Evolutionary conservation across 495 filamentous ascomycete genomes (phyloP).

Genomic region (Daldinia loculata): DNA sequence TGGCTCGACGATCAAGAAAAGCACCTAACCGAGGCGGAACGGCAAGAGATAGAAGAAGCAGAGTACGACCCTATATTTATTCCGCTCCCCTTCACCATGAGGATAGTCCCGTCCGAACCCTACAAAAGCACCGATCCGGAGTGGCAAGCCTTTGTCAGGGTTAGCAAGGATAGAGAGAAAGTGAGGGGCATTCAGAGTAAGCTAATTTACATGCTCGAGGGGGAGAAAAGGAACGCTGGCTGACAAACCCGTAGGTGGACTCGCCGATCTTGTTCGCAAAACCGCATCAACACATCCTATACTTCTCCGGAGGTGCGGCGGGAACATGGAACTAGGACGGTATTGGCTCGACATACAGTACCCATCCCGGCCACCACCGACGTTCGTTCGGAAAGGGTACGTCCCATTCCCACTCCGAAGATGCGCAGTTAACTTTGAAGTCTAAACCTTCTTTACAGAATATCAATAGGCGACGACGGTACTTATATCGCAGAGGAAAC

Average conservation of each 20-base stretch:
- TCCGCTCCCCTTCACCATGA: constrained; percentile 64
- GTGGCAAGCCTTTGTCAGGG: constrained; percentile 70
- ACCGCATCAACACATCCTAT: constrained; percentile 15
- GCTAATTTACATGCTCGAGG: constrained; percentile 9
- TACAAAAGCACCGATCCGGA: constrained; percentile 74
- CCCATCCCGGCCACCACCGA: constrained; percentile 53
- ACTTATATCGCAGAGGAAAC: constrained; percentile 41
- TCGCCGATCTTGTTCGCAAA: constrained; percentile 42
- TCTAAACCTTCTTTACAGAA: constrained; percentile 39
- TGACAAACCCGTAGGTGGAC: constrained; percentile 35
- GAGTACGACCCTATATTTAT: constrained; percentile 63
- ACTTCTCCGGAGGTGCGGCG: constrained; percentile 33
- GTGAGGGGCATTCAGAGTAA: constrained; percentile 61
- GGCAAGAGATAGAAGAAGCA: constrained; percentile 42
- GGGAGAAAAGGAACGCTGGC: not conserved
- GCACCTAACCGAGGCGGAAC: no score
- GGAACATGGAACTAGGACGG: constrained; percentile 36
- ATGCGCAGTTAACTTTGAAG: constrained; percentile 3
- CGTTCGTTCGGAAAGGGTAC: constrained; percentile 52
- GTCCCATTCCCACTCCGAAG: not conserved
- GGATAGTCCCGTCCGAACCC: constrained; percentile 49
- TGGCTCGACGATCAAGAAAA: constrained; percentile 32
- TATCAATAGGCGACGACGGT: constrained; percentile 47
- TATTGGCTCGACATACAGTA: constrained; percentile 54
- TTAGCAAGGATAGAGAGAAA: constrained; percentile 62